phyloP scores from a whole-genome alignment of 1,139 yeast genomes.

The Debaryomyces sp. region DNA sequence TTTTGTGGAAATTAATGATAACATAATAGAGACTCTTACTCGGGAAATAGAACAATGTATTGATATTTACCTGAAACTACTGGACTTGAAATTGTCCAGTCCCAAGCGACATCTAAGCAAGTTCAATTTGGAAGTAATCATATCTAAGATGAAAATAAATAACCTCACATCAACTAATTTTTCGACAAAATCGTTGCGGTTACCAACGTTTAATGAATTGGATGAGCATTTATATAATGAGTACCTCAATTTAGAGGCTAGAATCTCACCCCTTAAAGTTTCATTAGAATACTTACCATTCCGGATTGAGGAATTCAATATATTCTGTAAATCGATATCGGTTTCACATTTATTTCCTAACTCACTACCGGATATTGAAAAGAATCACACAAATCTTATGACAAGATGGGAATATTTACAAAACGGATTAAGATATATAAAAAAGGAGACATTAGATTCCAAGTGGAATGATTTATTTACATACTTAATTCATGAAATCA shows the following conservation, averaged over 20 bases:
- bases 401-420: constrained; percentile 44
- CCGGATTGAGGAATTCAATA: constrained; percentile 50
- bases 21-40: constrained; percentile 54
- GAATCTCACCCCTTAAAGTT: constrained; percentile 55
- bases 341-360: constrained; percentile 29
- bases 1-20: constrained; percentile 57
- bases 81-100: constrained; percentile 42
- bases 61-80: constrained; percentile 38
- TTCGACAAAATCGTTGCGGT: constrained; percentile 23
- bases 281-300: constrained; percentile 63
- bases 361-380: constrained; percentile 35
- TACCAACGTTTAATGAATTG: constrained; percentile 36
- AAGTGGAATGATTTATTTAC: constrained; percentile 59
- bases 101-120: constrained; percentile 44
- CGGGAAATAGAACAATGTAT: constrained; percentile 53
- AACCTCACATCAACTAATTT: constrained; percentile 21
- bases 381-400: constrained; percentile 41
- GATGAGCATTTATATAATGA: constrained; percentile 34
- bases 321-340: constrained; percentile 22
- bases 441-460: constrained; percentile 49
- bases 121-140: constrained; percentile 44
- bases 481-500: constrained; percentile 44
- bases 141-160: constrained; percentile 38
- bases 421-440: constrained; percentile 40
- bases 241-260: constrained; percentile 31